Percentiles rank a stretch among this genome's conserved stretches.
These are phyloP conservation scores for Sordariomycetes sp. DNA, from an alignment of 2,329 filamentous ascomycete genomes.

Conservation along the genomic window DNA sequence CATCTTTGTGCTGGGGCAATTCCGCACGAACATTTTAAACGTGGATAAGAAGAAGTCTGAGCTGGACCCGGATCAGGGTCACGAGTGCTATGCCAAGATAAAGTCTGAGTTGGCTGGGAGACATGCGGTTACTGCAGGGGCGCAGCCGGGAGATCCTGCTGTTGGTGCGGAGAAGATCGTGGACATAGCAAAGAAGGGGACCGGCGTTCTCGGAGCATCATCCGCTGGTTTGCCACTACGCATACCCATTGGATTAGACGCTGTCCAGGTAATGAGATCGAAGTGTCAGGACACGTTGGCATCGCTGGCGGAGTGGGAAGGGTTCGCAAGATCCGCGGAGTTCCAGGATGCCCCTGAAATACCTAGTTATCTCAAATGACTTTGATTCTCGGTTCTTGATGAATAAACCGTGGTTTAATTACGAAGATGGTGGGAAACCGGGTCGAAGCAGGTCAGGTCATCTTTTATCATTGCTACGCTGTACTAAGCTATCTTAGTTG, in stretches of 20 bases:
- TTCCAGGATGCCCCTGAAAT: not conserved
- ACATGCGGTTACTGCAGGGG: not conserved
- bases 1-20: slow-evolving; percentile 28
- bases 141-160: slow-evolving; percentile 2
- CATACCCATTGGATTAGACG: slow-evolving; percentile 1
- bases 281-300: slow-evolving; percentile 1
- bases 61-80: slow-evolving; percentile 13
- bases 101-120: slow-evolving; percentile 14
- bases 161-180: not conserved
- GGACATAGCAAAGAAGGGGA: not conserved
- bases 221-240: not conserved
- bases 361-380: too few relatives aligned
- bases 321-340: not conserved
- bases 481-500: too few relatives aligned
- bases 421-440: too few relatives aligned
- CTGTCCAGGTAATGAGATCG: slow-evolving; percentile 1
- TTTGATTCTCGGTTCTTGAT: too few relatives aligned
- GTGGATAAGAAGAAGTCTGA: slow-evolving; percentile 12
- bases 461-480: too few relatives aligned
- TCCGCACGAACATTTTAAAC: slow-evolving; percentile 26
- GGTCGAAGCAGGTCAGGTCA: too few relatives aligned
- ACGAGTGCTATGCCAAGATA: slow-evolving; percentile 18
- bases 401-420: too few relatives aligned
- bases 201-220: not conserved
- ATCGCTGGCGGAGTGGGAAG: not conserved